phyloP scores from a whole-genome alignment of 1,284 basidiomycete species.

The Rhodotorula sp. region DNA sequence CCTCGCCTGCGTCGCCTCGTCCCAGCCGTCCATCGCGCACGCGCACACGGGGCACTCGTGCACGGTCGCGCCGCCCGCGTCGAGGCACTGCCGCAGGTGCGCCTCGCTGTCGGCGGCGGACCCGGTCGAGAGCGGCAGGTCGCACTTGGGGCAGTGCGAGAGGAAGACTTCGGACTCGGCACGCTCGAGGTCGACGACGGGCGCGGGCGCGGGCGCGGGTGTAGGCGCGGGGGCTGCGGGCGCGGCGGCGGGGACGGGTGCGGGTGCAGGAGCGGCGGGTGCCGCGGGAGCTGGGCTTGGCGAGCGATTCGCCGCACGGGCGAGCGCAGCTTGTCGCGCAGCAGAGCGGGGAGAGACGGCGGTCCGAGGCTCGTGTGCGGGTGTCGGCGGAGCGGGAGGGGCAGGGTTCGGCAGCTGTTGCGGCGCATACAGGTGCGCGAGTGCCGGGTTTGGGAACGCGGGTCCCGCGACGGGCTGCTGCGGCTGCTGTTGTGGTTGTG shows the following conservation, averaged over 20 bases:
- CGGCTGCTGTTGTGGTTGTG: background rate
- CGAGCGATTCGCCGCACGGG: background rate
- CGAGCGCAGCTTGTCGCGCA: background rate
- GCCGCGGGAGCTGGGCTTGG: background rate
- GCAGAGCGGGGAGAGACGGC: no score
- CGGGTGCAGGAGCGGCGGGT: background rate
- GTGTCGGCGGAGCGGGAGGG: background rate
- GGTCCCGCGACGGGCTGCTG: slow-evolving; percentile 7
- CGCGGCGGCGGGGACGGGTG: background rate
- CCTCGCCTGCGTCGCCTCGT: background rate
- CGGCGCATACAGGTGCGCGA: background rate
- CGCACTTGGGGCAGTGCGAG: slow-evolving; percentile 21
- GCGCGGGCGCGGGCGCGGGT: background rate
- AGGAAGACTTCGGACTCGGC: background rate
- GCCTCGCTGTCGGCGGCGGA: background rate
- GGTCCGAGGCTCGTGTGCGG: background rate
- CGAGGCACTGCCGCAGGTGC: slow-evolving; percentile 23
- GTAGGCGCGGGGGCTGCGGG: background rate
- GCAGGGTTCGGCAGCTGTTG: background rate
- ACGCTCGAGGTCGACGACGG: background rate
- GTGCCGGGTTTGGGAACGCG: slow-evolving; percentile 7
- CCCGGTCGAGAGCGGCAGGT: background rate
- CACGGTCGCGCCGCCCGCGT: background rate
- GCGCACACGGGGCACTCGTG: slow-evolving; percentile 23
- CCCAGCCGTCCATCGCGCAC: background rate